Percentiles rank a stretch among this genome's conserved stretches.
Evolutionary conservation across 495 filamentous ascomycete species (phyloP).

Genomic region (Xylaria telfairii): DNA sequence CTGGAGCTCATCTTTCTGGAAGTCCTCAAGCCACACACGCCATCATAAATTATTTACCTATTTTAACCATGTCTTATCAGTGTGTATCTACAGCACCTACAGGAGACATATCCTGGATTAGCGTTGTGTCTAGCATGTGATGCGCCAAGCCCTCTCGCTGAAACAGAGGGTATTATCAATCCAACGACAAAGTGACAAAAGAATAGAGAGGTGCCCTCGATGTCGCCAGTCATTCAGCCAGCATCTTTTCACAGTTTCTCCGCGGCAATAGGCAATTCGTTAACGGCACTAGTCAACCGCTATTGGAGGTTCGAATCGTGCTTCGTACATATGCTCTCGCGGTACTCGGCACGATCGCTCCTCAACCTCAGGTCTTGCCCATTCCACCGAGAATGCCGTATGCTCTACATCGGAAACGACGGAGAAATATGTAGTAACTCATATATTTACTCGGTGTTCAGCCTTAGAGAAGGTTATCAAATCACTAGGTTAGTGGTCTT

Average conservation of each 20-base stretch:
- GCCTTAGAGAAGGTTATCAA: not conserved
- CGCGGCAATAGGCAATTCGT: too few relatives aligned
- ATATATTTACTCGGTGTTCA: not conserved
- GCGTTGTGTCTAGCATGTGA: conserved; percentile 17
- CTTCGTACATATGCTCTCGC: not conserved
- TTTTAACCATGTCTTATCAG: not conserved
- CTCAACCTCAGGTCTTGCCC: not conserved
- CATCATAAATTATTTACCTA: not conserved
- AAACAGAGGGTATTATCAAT: conserved; percentile 10
- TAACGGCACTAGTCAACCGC: too few relatives aligned
- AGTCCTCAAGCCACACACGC: not conserved
- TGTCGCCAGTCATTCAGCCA: not conserved
- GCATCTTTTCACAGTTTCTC: too few relatives aligned
- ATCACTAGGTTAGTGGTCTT: not conserved
- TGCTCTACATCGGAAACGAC: not conserved
- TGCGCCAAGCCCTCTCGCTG: conserved; percentile 21
- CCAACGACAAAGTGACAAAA: not conserved
- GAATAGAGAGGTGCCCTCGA: not conserved
- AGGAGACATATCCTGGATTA: too few relatives aligned
- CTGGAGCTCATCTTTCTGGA: not conserved
- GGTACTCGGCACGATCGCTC: not conserved
- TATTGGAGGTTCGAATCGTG: not conserved
- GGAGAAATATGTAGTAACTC: not conserved
- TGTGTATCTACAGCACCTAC: not conserved
- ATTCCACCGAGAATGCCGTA: not conserved